A percentile compares a stretch with the other conserved stretches of the same genome.
phyloP scores from a whole-genome alignment of 108 stramenopile species.

The Ochromonas danica region DNA sequence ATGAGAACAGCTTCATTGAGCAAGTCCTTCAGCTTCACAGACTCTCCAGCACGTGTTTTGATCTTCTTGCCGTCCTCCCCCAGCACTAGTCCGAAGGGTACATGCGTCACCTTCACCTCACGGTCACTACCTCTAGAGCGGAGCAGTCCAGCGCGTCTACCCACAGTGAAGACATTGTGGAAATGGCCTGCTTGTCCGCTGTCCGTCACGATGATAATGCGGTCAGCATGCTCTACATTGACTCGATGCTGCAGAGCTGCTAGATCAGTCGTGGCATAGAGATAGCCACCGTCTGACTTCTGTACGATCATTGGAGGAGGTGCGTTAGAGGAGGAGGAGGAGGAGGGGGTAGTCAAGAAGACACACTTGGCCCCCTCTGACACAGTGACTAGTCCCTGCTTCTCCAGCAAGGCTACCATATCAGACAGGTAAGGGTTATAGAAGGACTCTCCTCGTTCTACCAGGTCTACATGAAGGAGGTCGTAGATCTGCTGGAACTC shows the following conservation, averaged over 20 bases:
- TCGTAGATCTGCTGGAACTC: conserved; percentile 85
- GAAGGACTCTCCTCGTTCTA: conserved; percentile 93
- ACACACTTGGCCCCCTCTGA: conserved; percentile 91
- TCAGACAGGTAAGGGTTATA: conserved; percentile 95
- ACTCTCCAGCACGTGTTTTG: conserved; percentile 95
- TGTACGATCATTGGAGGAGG: conserved; percentile 83
- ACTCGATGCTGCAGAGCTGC: conserved; percentile 2
- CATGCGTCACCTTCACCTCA: conserved; percentile 59
- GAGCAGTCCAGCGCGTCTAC: conserved; percentile 7
- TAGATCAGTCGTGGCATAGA: conserved; percentile 68
- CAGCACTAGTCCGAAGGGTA: conserved; percentile 60
- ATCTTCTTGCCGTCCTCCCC: conserved; percentile 87
- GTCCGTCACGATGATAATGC: conserved; percentile 17
- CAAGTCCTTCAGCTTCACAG: conserved; percentile 94
- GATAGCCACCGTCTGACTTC: conserved; percentile 82
- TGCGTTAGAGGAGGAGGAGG: neutral
- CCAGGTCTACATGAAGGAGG: conserved; percentile 73
- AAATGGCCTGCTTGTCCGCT: neutral
- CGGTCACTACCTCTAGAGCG: conserved; percentile 13
- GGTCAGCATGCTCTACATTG: neutral
- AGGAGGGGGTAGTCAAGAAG: conserved; percentile 55
- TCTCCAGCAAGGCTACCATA: conserved; percentile 79
- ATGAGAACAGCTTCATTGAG: conserved; percentile 83
- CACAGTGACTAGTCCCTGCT: conserved; percentile 61
- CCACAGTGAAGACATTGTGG: conserved; percentile 41